Evolutionary conservation across 2,329 filamentous ascomycete genomes (phyloP), one percentile per base, ranked within the genome.

Genomic region (Orbilia oligospora): DNA sequence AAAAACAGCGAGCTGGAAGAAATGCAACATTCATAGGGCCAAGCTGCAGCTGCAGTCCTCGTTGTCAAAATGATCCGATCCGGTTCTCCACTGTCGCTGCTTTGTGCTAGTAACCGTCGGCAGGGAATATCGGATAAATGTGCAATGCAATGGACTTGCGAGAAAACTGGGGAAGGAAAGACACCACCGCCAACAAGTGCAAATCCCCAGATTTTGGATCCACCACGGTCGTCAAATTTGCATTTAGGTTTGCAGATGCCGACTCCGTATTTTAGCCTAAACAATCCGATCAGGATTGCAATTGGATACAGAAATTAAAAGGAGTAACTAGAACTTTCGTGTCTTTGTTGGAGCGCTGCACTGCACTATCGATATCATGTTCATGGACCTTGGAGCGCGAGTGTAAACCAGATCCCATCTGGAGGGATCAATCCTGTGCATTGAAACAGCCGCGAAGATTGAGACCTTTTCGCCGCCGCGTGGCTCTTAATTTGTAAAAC

Each of bases 121-220:
- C 61, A 72, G 63, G 68, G 67, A 46, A 72, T 53, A 72, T 78
- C 75, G 75, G 75, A 78, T 78, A 78, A 78, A 78, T 78, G 75
- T 56, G 30, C 48, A 64, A 41, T 36, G 56, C 33, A 48, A 30
- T 14, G 14, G 22, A 16, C 49, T 24, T 69, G 33, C 24, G n/a
- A 65, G 58, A 56, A 71, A 71, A 48, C 70, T 73, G 70, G 70
- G 61, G 70, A 66, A 73, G 41, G 41, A 55, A 20, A 41, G 33
- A 27, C 27, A 41, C 38, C 36, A 71, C 33, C 20, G 14, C 36
- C 12, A n/a, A 63, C 18, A 73, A 61, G 53, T 49, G 63, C 61
- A 51, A 55, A 76, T 68, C 71, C 71, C 71, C 71, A 27, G 71
- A 65, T 76, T 76, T 63, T 76, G 64, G 63, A 49, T 73, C 71